A percentile compares a stretch with the other conserved stretches of the same genome.
Evolutionary conservation across 73 alveolate genomes (phyloP).

Genomic region (Uronychia binucleata): DNA sequence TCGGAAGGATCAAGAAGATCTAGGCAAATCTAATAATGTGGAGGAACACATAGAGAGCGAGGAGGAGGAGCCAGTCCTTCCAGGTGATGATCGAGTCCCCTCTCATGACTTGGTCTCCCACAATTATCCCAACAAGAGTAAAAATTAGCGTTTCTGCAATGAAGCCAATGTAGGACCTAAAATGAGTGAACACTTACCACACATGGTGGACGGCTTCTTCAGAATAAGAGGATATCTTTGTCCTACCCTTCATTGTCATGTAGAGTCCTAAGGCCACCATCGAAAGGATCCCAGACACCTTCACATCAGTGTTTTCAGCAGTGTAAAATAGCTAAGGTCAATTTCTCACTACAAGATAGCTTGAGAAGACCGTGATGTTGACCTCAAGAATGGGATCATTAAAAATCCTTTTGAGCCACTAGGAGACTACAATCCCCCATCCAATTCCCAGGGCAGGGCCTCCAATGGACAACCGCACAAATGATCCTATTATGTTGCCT

Average conservation of each 20-base stretch:
- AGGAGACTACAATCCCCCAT: slow-evolving; percentile 45
- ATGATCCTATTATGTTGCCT: slow-evolving; percentile 44
- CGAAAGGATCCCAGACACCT: slow-evolving; percentile 69
- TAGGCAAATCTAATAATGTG: slow-evolving; percentile 56
- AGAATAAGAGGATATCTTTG: slow-evolving; percentile 56
- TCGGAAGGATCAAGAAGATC: slow-evolving; percentile 25
- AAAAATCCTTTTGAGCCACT: slow-evolving; percentile 63
- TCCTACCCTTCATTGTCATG: slow-evolving; percentile 67
- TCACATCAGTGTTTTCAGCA: slow-evolving; percentile 55
- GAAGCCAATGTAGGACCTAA: slow-evolving; percentile 39
- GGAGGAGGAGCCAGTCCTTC: slow-evolving; percentile 50
- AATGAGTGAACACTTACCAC: too few species aligned
- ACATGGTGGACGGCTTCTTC: slow-evolving; percentile 53
- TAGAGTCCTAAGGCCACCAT: slow-evolving; percentile 64
- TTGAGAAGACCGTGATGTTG: slow-evolving; percentile 59
- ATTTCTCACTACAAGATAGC: slow-evolving; percentile 28
- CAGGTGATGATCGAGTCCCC: slow-evolving; percentile 36
- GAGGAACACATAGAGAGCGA: slow-evolving; percentile 64
- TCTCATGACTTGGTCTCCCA: slow-evolving; percentile 50
- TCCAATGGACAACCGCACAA: slow-evolving; percentile 55
- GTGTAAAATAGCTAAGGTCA: slow-evolving; percentile 24
- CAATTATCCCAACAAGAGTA: slow-evolving; percentile 64
- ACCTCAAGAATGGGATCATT: slow-evolving; percentile 66
- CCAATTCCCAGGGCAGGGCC: slow-evolving; percentile 67
- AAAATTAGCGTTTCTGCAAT: slow-evolving; percentile 64